Base-by-base conservation (phyloP, 2,329 filamentous ascomycete species). In the Phialophora expanda region DNA sequence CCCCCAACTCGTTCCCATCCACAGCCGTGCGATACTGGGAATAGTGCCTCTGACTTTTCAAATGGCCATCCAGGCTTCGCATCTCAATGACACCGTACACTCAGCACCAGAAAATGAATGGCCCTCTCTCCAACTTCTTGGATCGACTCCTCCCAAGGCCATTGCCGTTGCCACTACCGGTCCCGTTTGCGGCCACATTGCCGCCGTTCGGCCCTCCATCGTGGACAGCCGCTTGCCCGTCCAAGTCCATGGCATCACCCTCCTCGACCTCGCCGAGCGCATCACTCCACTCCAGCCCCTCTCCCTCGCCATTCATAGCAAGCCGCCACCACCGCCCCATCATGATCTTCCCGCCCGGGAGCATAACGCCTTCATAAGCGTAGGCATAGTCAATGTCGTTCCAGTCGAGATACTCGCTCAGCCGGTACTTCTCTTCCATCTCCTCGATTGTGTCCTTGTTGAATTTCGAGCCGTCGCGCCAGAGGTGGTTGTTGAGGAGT, bases 251-350 rank as follows among this genome's bases (percentile, higher is more conserved):
- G 9, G 56, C 32, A 44, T 63, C 58, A 24, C 17, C 62, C 2
- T 55, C 50, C 9, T 61, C 66, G 24, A 32, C 22, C 9, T 48
- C 53, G 8, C 34, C 66, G 17, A 53, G 30, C 3, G 55, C 54
- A n/a, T 66, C 61, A 12, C 54, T 67, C 32, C 70, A 54, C 60
- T 72, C 71, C 20, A 61, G 22, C 14, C 65, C 68, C 1, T 61
- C 57, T 4, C 64, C 69, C 17, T 57, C 53, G 0, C 69, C 67
- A 7, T 58, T 26, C 32, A 67, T 46, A 11, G 65, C 69, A 44
- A 64, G 59, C 24, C 70, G 76, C 81, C 75, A 84, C 83, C 84
- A 87, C 28, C 80, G 75, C 11, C 83, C 83, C 58, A 84, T 59
- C 73, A 84, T 81, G 46, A 83, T 77, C 28, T 77, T 76, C 1